Evolutionary conservation across 352 stramenopile species (phyloP).

Genomic region (Phytopythium boreale): DNA sequence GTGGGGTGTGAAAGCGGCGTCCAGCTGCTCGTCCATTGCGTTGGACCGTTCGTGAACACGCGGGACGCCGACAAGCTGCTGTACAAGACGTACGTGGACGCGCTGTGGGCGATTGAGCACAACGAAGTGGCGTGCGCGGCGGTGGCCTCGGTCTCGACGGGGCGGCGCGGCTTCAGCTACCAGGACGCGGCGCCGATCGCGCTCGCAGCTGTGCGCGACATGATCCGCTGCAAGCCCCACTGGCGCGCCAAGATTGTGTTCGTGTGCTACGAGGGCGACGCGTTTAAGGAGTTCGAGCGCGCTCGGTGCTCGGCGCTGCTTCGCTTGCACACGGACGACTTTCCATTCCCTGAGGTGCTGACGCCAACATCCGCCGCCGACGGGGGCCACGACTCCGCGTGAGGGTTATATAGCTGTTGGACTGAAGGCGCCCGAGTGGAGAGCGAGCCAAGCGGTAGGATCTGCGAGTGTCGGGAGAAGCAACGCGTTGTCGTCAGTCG

Average conservation of each 20-base stretch:
- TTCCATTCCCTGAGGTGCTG: slow-evolving; percentile 16
- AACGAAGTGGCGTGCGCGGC: slow-evolving; percentile 39
- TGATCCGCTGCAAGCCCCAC: slow-evolving; percentile 23
- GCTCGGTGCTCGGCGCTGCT: slow-evolving; percentile 14
- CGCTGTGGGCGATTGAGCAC: slow-evolving; percentile 26
- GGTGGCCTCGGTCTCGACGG: slow-evolving; percentile 59
- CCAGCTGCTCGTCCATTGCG: slow-evolving; percentile 57
- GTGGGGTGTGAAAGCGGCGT: slow-evolving; percentile 39
- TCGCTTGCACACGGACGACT: slow-evolving; percentile 14
- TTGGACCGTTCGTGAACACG: slow-evolving; percentile 19
- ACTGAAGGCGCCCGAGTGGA: neutral
- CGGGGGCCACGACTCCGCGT: neutral
- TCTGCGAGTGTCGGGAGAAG: neutral
- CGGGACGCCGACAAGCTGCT: slow-evolving; percentile 18
- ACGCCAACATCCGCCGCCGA: neutral
- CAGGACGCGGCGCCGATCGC: slow-evolving; percentile 32
- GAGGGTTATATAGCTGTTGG: neutral
- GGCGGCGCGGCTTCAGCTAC: slow-evolving; percentile 29
- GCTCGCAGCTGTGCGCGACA: slow-evolving; percentile 36
- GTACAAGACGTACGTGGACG: slow-evolving; percentile 54
- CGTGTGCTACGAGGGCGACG: slow-evolving; percentile 45
- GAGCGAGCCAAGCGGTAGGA: neutral
- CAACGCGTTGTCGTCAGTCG: neutral
- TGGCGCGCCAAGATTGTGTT: slow-evolving; percentile 47
- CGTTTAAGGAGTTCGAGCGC: slow-evolving; percentile 28